Conservation (phyloP, 2,329 filamentous ascomycete genomes). For the Arthroderma sp. region DNA sequence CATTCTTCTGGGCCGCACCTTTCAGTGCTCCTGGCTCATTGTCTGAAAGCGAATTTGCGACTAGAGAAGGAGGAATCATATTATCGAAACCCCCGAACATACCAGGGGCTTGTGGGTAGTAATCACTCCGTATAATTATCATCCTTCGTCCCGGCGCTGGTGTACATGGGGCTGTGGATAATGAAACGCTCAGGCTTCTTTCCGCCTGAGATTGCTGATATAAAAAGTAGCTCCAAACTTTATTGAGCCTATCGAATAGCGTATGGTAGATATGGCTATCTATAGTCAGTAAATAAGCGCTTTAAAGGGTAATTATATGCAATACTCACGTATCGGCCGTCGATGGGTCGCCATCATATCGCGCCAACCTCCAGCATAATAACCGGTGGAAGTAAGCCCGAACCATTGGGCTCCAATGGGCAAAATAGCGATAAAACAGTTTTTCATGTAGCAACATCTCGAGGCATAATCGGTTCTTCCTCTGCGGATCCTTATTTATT, state of each 20-base stretch:
- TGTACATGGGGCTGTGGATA: conserved; percentile 68
- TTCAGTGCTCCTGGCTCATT: conserved; percentile 22
- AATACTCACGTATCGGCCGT: conserved; percentile 52
- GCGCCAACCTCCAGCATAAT: conserved; percentile 75
- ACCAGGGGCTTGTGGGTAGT: conserved; percentile 36
- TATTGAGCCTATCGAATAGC: conserved; percentile 54
- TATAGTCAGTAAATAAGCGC: conserved; percentile 12
- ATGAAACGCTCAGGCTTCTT: conserved; percentile 39
- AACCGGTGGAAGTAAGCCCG: conserved; percentile 84
- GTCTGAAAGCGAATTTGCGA: conserved; percentile 17
- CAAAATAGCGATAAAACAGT: conserved; percentile 71
- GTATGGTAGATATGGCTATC: conserved; percentile 54
- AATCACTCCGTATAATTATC: conserved; percentile 77
- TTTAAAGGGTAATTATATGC: too few species aligned
- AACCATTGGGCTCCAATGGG: conserved; percentile 93
- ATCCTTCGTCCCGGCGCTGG: conserved; percentile 76
- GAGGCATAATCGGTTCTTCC: conserved; percentile 58
- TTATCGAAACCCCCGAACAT: conserved; percentile 34
- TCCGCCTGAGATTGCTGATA: conserved; percentile 59
- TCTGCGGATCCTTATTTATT: conserved; percentile 49
- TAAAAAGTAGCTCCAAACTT: conserved; percentile 66
- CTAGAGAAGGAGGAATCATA: conserved; percentile 24
- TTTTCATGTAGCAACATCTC: conserved; percentile 62
- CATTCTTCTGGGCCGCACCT: conserved; percentile 11
- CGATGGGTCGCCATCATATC: conserved; percentile 55